phyloP scores from a whole-genome alignment of 345 rosid species.

The Streptanthus diversifolius region DNA sequence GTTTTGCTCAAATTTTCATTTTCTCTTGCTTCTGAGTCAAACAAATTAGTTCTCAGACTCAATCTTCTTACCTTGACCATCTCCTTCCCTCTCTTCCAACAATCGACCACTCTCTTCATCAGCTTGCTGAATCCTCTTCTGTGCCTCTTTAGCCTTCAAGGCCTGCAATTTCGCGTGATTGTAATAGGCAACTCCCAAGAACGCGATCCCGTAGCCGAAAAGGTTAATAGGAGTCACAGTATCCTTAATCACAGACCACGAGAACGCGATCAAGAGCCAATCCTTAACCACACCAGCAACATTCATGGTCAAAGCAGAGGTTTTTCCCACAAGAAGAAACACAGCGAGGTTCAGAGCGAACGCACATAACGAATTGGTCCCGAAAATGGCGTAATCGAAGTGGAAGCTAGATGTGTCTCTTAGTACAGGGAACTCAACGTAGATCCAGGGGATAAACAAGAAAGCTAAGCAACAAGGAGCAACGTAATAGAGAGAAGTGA shows the following conservation, averaged over 20 bases:
- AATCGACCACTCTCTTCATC: conserved; percentile 78
- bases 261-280: conserved; percentile 89
- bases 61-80: conserved; percentile 55
- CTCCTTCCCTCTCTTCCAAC: conserved; percentile 73
- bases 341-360: conserved; percentile 91
- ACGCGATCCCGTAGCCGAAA: conserved; percentile 83
- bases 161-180: conserved; percentile 88
- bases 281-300: conserved; percentile 99
- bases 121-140: conserved; percentile 69
- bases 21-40: not conserved
- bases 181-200: conserved; percentile 86
- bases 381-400: conserved; percentile 81
- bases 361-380: conserved; percentile 85
- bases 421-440: conserved; percentile 75
- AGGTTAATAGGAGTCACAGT: conserved; percentile 84
- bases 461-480: conserved; percentile 88
- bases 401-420: conserved; percentile 79
- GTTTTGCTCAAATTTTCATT: not conserved
- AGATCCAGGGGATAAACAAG: conserved; percentile 84
- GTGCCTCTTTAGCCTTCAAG: conserved; percentile 77
- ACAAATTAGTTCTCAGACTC: conserved; percentile 44
- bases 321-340: conserved; percentile 91
- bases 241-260: conserved; percentile 97
- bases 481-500: conserved; percentile 77
- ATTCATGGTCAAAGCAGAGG: conserved; percentile 96